These are phyloP conservation scores for Paxillus rubicundulus DNA, from an alignment of 768 basidiomycete species.

Conservation along the genomic window DNA sequence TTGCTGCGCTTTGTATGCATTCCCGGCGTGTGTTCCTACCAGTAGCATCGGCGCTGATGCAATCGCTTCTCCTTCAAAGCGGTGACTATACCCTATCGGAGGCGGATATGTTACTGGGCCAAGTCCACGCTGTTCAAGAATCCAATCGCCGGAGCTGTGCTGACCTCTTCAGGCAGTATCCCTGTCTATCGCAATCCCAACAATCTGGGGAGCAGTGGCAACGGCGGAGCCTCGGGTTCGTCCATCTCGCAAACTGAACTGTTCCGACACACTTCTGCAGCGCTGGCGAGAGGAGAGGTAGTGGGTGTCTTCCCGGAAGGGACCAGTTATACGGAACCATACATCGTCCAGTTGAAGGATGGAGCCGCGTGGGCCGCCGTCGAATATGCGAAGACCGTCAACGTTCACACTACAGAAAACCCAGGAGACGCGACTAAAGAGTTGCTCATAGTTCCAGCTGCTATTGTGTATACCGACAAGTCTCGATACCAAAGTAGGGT, in stretches of 20 bases:
- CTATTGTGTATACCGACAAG: constrained; percentile 71
- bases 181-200: constrained; percentile 68
- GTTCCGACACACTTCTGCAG: constrained; percentile 55
- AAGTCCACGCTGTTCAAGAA: constrained; percentile 67
- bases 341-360: constrained; percentile 50
- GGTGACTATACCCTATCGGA: constrained; percentile 56
- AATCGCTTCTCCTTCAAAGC: constrained; percentile 26
- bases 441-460: constrained; percentile 58
- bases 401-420: constrained; percentile 15
- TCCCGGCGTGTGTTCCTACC: not conserved
- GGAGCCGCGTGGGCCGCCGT: constrained; percentile 72
- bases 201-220: constrained; percentile 8
- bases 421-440: constrained; percentile 26
- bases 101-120: constrained; percentile 65
- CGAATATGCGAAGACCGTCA: constrained; percentile 55
- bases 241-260: constrained; percentile 38
- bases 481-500: constrained; percentile 58
- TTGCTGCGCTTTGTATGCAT: constrained; percentile 41
- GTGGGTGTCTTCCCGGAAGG: constrained; percentile 73
- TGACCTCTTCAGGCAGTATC: constrained; percentile 66
- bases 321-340: constrained; percentile 47
- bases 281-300: constrained; percentile 50
- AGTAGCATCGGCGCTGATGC: not conserved
- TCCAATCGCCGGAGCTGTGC: constrained; percentile 47
- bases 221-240: not conserved